Evolutionary conservation across 2,329 filamentous ascomycete species (phyloP).

Genomic region (Paramyrothecium roridum): DNA sequence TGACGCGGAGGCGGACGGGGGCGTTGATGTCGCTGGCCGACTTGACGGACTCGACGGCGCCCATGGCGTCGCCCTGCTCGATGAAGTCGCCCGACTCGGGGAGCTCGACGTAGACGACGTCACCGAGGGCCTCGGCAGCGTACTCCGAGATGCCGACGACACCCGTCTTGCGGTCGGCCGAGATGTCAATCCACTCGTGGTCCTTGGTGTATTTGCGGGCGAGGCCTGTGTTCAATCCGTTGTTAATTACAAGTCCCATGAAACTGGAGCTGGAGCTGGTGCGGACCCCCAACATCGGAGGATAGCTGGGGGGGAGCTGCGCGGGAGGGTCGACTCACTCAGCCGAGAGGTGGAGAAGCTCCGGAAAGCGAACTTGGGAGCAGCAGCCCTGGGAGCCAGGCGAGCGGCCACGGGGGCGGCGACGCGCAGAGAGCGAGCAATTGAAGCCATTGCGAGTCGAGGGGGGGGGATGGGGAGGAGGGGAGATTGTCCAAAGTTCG

Average conservation of each 20-base stretch:
- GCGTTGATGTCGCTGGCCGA: constrained; percentile 96
- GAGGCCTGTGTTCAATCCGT: constrained; percentile 40
- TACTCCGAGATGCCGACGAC: constrained; percentile 84
- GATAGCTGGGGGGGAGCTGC: constrained; percentile 2
- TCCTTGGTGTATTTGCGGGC: constrained; percentile 91
- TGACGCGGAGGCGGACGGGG: constrained; percentile 75
- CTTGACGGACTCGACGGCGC: constrained; percentile 97
- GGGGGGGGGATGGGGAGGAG: not conserved
- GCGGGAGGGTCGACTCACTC: constrained; percentile 21
- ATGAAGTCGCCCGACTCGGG: constrained; percentile 67
- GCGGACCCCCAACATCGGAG: not conserved
- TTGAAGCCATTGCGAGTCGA: constrained; percentile 51
- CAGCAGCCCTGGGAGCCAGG: constrained; percentile 33
- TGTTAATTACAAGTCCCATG: constrained; percentile 2
- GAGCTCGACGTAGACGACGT: constrained; percentile 96
- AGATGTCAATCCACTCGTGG: constrained; percentile 96
- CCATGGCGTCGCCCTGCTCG: constrained; percentile 76
- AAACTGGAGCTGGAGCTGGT: too few relatives aligned
- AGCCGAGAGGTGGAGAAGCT: constrained; percentile 36
- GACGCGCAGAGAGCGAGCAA: constrained; percentile 52
- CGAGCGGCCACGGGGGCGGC: constrained; percentile 43
- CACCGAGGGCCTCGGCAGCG: constrained; percentile 87
- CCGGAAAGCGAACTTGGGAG: constrained; percentile 34
- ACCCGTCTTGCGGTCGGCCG: constrained; percentile 77
- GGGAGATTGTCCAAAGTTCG: not conserved